phyloP scores from a whole-genome alignment of 768 basidiomycete species.

The Tylopilus sp. region DNA sequence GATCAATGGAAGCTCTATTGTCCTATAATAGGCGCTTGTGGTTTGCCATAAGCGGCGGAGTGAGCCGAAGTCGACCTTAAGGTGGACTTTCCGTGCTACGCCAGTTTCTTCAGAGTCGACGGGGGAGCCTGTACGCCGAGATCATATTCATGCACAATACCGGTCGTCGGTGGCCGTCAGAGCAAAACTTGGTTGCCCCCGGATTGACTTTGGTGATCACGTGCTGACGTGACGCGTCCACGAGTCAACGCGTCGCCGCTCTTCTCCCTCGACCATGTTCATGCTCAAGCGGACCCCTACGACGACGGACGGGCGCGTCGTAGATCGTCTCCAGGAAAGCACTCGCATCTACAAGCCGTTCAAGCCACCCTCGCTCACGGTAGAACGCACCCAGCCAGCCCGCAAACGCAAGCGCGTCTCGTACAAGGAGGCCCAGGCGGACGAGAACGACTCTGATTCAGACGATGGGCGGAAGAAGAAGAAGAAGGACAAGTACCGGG shows the following conservation, averaged over 20 bases:
- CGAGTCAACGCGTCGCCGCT: constrained; percentile 5
- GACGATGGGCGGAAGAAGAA: constrained; percentile 51
- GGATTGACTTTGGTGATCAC: no score
- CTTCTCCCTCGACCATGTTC: constrained; percentile 5
- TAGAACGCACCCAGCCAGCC: constrained; percentile 56
- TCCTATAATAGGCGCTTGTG: background rate
- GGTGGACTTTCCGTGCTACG: no score
- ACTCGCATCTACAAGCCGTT: constrained; percentile 75
- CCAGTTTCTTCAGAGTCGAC: no score
- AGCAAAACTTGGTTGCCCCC: no score
- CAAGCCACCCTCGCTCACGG: constrained; percentile 60
- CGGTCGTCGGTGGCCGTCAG: no score
- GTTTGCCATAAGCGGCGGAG: background rate
- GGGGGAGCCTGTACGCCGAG: no score
- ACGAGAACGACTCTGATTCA: constrained; percentile 56
- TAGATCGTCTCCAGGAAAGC: constrained; percentile 71
- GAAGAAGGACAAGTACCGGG: constrained; percentile 59
- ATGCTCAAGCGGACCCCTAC: constrained; percentile 75
- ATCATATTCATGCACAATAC: no score
- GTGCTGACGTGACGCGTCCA: constrained; percentile 16
- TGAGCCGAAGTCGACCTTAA: no score
- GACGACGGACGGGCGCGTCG: constrained; percentile 61
- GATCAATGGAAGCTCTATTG: background rate
- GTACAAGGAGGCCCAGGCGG: constrained; percentile 68
- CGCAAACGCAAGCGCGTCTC: constrained; percentile 88